These are phyloP conservation scores for Gracilariopsis chorda DNA, from an alignment of 23 red algal species.

Conservation along the genomic window DNA sequence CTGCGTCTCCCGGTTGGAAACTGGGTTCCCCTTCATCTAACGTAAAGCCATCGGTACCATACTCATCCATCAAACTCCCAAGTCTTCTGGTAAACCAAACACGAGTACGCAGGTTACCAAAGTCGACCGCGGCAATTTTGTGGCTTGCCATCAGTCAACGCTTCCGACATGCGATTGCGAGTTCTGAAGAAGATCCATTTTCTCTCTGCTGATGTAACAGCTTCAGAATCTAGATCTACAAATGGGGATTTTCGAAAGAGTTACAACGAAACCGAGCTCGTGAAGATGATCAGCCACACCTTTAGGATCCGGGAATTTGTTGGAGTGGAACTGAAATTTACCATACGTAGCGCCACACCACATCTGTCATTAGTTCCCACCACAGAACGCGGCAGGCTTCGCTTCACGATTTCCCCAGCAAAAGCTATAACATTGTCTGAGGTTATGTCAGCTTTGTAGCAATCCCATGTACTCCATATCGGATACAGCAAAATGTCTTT, in stretches of 20 bases:
- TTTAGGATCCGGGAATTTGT: constrained; percentile 75
- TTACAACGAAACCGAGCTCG: constrained; percentile 76
- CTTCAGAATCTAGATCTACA: constrained; percentile 42
- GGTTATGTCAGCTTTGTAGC: constrained; percentile 72
- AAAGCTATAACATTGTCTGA: constrained; percentile 58
- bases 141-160: constrained; percentile 78
- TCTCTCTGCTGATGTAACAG: neutral
- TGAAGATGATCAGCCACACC: constrained; percentile 70
- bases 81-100: constrained; percentile 50
- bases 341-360: constrained; percentile 74
- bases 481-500: constrained; percentile 41
- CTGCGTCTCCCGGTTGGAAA: constrained; percentile 53
- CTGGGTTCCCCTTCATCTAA: constrained; percentile 83
- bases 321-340: constrained; percentile 57
- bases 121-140: constrained; percentile 54
- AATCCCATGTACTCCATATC: constrained; percentile 90
- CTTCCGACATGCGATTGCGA: neutral
- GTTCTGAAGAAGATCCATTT: constrained; percentile 29
- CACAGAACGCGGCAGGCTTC: constrained; percentile 46
- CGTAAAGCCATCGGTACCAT: constrained; percentile 85
- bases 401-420: constrained; percentile 52
- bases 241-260: constrained; percentile 80
- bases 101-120: constrained; percentile 56
- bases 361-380: constrained; percentile 80
- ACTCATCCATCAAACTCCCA: constrained; percentile 29